Base-by-base conservation (phyloP, 768 basidiomycete genomes). In the Pleurotus ostreatus region DNA sequence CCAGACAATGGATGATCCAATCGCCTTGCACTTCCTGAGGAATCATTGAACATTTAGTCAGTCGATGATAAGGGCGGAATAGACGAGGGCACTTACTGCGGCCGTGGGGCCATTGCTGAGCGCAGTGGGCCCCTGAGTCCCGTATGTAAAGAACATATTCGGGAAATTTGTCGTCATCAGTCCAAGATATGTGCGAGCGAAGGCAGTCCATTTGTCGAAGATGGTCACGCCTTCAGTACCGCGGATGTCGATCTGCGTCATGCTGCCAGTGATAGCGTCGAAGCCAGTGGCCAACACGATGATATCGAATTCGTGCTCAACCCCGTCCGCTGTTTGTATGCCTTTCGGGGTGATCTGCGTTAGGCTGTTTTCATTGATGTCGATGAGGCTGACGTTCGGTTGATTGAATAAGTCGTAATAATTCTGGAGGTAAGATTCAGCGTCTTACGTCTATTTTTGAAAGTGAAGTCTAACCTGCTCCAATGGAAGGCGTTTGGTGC, bases 391-490 rank as follows among this genome's bases (percentile, higher is more conserved):
- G n/a, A 66, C 63, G 40, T 68, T 65, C 13, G 59, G 56, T 46
- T 61, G 66, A 49, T 67, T 65, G 44, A 56, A 68, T 13, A 68
- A 64, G 40, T 68, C 62, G 23, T 57, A 68, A 45, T 64, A 66
- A 15, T 6, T 43, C 41, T 43, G 18, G 2, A 5, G 18, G 11
- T 15, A n/a, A 30, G 41, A 43, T 5, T 43, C 41, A 43, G 41
- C 6, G 1, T 43, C 7, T 8, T 12, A 43, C 40, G 15, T 7
- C 6, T 15, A 15, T 7, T 8, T 43, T 5, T 5, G 9, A 43
- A 43, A 6, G 18, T 43, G 1, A 12, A 20, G 7, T 5, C 41
- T 20, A 4, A 41, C 37, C 30, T 56, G 40, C 54, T 62, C 60
- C 23, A 61, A 38, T 52, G 47, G 45, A 3, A 57, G 52, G 6